A percentile compares a stretch with the other conserved stretches of the same genome.
phyloP scores from a whole-genome alignment of 805 yeast genomes.

The Candida quercuum region DNA sequence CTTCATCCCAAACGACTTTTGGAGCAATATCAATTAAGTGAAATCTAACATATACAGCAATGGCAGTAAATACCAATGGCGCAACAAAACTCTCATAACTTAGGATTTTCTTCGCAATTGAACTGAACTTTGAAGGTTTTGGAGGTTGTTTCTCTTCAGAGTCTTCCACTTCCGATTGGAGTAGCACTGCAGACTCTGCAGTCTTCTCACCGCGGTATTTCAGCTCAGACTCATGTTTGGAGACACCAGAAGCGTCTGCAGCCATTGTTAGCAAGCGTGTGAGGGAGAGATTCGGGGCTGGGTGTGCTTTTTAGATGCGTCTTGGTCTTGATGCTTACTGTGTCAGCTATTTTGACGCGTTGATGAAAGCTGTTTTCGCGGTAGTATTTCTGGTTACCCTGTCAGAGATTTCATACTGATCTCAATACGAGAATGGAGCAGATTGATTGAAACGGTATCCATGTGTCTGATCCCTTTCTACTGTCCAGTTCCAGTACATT shows the following conservation, averaged over 20 bases:
- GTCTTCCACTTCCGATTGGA: not conserved
- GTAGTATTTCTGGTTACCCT: too few species aligned
- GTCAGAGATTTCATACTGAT: too few species aligned
- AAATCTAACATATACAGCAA: constrained; percentile 52
- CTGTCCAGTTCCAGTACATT: too few species aligned
- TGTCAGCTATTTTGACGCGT: too few species aligned
- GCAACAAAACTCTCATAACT: constrained; percentile 24
- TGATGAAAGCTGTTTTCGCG: too few species aligned
- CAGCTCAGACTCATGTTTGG: constrained; percentile 1
- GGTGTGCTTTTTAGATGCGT: not conserved
- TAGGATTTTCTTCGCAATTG: not conserved
- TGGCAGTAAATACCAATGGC: constrained; percentile 37
- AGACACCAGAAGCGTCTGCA: not conserved
- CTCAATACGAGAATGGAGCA: too few species aligned
- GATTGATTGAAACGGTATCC: too few species aligned
- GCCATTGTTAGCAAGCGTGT: too few species aligned
- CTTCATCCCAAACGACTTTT: constrained; percentile 84
- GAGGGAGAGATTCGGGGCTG: too few species aligned
- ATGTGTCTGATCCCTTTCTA: too few species aligned
- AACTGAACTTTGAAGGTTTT: not conserved
- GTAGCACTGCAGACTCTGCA: not conserved
- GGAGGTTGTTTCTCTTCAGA: not conserved
- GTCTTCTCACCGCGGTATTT: not conserved
- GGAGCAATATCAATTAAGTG: constrained; percentile 51
- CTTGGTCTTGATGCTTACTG: too few species aligned